Base-by-base conservation (phyloP, 75 land plant species). In the Ceratopteris richardii region DNA sequence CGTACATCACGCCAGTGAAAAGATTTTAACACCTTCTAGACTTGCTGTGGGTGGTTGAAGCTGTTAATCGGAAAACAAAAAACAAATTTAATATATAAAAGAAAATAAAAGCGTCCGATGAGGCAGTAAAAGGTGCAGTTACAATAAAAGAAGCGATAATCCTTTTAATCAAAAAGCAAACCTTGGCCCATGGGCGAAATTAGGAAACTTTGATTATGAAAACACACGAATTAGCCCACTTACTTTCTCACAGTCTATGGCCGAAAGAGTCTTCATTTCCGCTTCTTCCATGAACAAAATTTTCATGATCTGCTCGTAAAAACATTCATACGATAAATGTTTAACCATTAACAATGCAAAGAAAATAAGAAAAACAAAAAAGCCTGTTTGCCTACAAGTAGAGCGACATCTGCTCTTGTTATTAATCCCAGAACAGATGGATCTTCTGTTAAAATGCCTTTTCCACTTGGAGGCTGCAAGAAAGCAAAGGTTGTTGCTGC, bases 161-260 rank as follows among this genome's bases (percentile, higher is more conserved):
- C 50, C 2, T 46, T 46, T 33, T 33, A 9, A 33, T 33, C 37
- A 3, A 33, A 33, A 9, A 33, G 3, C 37, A 33, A 33, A 3
- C 3, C 37, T 33, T 9, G 37, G 37, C 37, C 37, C 37, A 4
- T 9, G 37, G 7, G 7, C 9, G 3, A 33, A 9, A 33, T 33
- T 4, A 4, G 9, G 3, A 33, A 33, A 33, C 37, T 4, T 33
- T 33, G 37, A 33, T 9, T 33, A 33, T 9, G 9, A 33, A 3
- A 33, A 33, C 37, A 33, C 7, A 46, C 5, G 4, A 46, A 6
- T 46, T 2, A 2, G 17, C 22, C 50, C 22, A 48, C 58, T 11
- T 53, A 77, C 80, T 70, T 71, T 67, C 25, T 77, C 71, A 20
- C 60, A 53, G 41, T 77, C 78, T 54, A 77, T 58, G 24, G 80